Conservation (phyloP, 1,284 basidiomycete genomes). For the Microbotryum intermedium region DNA sequence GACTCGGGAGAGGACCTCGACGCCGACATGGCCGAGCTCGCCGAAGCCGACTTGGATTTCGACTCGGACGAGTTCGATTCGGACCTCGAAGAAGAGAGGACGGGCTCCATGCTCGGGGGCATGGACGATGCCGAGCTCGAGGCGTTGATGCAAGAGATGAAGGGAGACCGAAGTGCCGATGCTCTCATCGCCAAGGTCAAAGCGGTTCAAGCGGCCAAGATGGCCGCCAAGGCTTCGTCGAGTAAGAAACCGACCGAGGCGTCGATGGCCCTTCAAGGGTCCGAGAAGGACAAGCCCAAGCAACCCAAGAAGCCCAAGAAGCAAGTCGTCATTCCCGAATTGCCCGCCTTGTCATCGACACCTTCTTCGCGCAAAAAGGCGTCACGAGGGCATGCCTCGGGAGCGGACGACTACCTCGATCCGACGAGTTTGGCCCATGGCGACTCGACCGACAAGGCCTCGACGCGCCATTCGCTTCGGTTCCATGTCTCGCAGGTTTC, state of each 20-base stretch:
- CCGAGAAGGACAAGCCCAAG: slow-evolving; percentile 5
- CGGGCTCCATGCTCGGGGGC: slow-evolving; percentile 33
- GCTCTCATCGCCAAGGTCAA: slow-evolving; percentile 12
- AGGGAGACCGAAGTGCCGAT: slow-evolving; percentile 15
- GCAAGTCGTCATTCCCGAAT: slow-evolving; percentile 3
- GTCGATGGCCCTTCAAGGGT: not conserved
- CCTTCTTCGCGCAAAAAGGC: slow-evolving; percentile 30
- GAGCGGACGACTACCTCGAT: slow-evolving; percentile 63
- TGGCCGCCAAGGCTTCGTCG: not conserved
- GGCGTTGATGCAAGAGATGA: slow-evolving; percentile 34
- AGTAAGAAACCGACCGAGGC: not conserved
- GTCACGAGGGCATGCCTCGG: slow-evolving; percentile 20
- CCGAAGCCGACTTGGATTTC: slow-evolving; percentile 37
- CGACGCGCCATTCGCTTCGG: slow-evolving; percentile 65
- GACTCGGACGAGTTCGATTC: slow-evolving; percentile 38
- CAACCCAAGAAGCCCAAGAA: slow-evolving; percentile 15
- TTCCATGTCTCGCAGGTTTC: slow-evolving; percentile 82
- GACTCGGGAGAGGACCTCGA: slow-evolving; percentile 34
- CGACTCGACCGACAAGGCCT: slow-evolving; percentile 72
- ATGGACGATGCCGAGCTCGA: slow-evolving; percentile 37
- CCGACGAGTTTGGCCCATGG: slow-evolving; percentile 55
- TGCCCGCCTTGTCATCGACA: not conserved
- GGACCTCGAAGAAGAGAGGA: slow-evolving; percentile 44
- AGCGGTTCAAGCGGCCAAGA: slow-evolving; percentile 1
- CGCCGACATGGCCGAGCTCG: slow-evolving; percentile 31